These are phyloP conservation scores for Datura wrightii DNA, from an alignment of 257 asterid species.

Conservation along the genomic window DNA sequence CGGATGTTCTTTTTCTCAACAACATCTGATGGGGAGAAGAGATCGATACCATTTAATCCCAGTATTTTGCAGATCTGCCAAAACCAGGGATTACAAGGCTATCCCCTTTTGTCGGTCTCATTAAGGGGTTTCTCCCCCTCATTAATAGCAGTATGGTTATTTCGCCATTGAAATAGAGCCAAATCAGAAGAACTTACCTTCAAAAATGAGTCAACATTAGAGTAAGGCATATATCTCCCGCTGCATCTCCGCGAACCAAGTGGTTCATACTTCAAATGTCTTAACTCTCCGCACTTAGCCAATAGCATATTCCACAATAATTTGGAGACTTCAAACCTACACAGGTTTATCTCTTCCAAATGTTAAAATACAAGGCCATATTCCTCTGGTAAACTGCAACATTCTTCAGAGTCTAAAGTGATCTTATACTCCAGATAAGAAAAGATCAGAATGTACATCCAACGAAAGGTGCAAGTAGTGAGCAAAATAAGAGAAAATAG, in stretches of 20 bases:
- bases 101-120: neutral
- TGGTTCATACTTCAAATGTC: conserved; percentile 63
- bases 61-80: conserved; percentile 75
- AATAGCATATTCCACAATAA: conserved; percentile 68
- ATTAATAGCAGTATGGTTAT: neutral
- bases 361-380: conserved; percentile 24
- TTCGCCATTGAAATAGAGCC: neutral
- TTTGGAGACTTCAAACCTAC: conserved; percentile 80
- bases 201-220: conserved; percentile 86
- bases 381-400: neutral
- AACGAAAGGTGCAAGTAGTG: neutral
- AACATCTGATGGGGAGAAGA: conserved; percentile 93
- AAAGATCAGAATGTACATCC: neutral
- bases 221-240: conserved; percentile 89
- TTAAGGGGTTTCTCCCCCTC: conserved; percentile 10
- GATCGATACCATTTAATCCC: conserved; percentile 92
- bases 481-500: neutral
- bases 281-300: conserved; percentile 72
- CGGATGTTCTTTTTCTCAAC: conserved; percentile 79
- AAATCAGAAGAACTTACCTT: conserved; percentile 56
- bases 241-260: conserved; percentile 69
- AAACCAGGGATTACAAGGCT: conserved; percentile 22
- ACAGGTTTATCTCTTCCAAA: conserved; percentile 19
- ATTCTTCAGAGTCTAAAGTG: neutral
- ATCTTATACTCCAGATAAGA: neutral